Base-by-base conservation (phyloP, 148 eudicot species). In the Selenicereus undatus region DNA sequence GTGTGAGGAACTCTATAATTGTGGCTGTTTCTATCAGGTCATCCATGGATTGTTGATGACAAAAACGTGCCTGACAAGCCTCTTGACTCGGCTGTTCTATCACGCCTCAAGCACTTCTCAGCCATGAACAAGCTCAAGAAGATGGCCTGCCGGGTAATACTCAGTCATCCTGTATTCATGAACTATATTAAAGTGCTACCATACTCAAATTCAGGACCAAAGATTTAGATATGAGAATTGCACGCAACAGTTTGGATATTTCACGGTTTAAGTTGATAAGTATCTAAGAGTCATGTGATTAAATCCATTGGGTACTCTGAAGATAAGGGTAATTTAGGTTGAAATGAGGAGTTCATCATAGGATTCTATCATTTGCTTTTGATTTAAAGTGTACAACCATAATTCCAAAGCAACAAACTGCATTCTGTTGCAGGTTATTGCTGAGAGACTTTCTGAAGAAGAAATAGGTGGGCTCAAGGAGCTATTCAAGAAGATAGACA, bases 81-180 rank as follows among this genome's bases (percentile, higher is more conserved):
- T 73, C 86, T 93, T 65, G 97, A 92, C 86, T 88, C 94, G 26
- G 94, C 92, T 62, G 97, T 93, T 58, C 65, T 93, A 68, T 87
- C 90, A 1, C 92, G 93, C 50, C 87, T 93, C 77, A 93, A 91
- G 87, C 90, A 88, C 79, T 92, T 92, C 58, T 92, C 91, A 54
- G 94, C 90, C 68, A 92, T 92, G 94, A 92, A 91, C 90, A 92
- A 88, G 83, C 92, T 93, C 69, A 93, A 93, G 89, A 93, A 93
- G 90, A 93, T 93, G 94, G 97, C 93, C 50, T 87, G 91, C 76
- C 90, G 97, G 80, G 97, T 93, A 91, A 78, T 81, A 65, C 51
- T 74, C 72, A 30, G 51, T 26, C 22, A 62, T 76, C 77, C 21
- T 69, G 48, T 48, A 70, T 30, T 54, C 50, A 77, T 74, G 8